These are phyloP conservation scores for Macadamia integrifolia DNA, from an alignment of 164 flowering plant genomes.

Conservation along the genomic window DNA sequence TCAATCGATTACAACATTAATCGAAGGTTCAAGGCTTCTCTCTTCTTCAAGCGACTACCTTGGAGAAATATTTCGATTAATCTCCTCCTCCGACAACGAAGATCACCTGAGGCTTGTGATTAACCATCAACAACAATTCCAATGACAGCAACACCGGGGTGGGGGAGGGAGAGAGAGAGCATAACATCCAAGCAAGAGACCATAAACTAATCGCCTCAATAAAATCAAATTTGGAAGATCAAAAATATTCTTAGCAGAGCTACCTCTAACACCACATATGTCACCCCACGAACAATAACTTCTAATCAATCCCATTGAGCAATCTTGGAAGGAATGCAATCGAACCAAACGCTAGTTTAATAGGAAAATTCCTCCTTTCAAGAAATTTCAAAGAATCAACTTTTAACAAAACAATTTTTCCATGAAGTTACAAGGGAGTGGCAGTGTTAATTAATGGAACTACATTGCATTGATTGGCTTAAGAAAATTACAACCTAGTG, in stretches of 20 bases:
- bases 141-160: too few species aligned
- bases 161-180: slow-evolving; percentile 1
- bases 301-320: slow-evolving; percentile 12
- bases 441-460: slow-evolving; percentile 14
- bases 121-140: too few species aligned
- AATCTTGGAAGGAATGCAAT: background rate
- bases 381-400: slow-evolving; percentile 33
- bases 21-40: too few species aligned
- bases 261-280: slow-evolving; percentile 1
- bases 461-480: too few species aligned
- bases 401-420: slow-evolving; percentile 32
- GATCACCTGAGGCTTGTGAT: too few species aligned
- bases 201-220: slow-evolving; percentile 62
- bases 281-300: slow-evolving; percentile 10
- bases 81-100: too few species aligned
- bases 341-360: slow-evolving; percentile 20
- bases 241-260: slow-evolving; percentile 30
- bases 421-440: slow-evolving; percentile 54
- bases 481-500: too few species aligned
- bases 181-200: slow-evolving; percentile 86
- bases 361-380: slow-evolving; percentile 16
- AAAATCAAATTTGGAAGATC: slow-evolving; percentile 85
- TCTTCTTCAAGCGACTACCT: too few species aligned
- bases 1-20: too few species aligned
- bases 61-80: too few species aligned